Conservation (phyloP, 2,329 filamentous ascomycete genomes). For the Zymoseptoria pseudotritici region DNA sequence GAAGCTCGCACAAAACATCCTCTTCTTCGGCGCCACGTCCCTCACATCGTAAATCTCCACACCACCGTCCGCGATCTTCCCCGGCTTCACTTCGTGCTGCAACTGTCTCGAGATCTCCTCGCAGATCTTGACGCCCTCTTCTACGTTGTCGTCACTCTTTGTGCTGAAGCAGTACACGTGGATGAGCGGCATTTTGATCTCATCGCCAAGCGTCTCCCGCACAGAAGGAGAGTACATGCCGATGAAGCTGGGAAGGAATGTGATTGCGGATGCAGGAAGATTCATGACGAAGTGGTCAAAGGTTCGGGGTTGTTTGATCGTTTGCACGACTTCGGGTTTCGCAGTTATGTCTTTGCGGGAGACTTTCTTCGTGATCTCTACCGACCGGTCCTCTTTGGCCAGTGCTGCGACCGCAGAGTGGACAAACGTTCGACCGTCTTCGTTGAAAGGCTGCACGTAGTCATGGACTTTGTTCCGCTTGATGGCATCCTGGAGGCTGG, state of each 20-base stretch:
- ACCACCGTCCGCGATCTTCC: slow-evolving; percentile 46
- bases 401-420: slow-evolving; percentile 55
- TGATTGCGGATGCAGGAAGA: slow-evolving; percentile 79
- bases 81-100: slow-evolving; percentile 49
- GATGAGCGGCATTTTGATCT: slow-evolving; percentile 61
- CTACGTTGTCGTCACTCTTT: slow-evolving; percentile 67
- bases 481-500: slow-evolving; percentile 62
- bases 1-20: slow-evolving; percentile 95
- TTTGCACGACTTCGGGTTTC: slow-evolving; percentile 31
- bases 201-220: slow-evolving; percentile 15
- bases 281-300: slow-evolving; percentile 99
- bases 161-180: slow-evolving; percentile 93
- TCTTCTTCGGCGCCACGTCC: slow-evolving; percentile 85
- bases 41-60: slow-evolving; percentile 60
- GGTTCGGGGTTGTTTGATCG: slow-evolving; percentile 54
- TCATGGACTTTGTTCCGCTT: slow-evolving; percentile 66
- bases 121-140: slow-evolving; percentile 54
- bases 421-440: slow-evolving; percentile 78
- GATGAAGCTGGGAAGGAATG: slow-evolving; percentile 70
- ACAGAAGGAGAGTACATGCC: slow-evolving; percentile 59
- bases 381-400: slow-evolving; percentile 46
- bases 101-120: slow-evolving; percentile 57
- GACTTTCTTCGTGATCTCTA: slow-evolving; percentile 32
- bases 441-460: slow-evolving; percentile 72
- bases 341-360: slow-evolving; percentile 20